Conservation (phyloP, 108 stramenopile genomes). For the Nitzschia sp. region DNA sequence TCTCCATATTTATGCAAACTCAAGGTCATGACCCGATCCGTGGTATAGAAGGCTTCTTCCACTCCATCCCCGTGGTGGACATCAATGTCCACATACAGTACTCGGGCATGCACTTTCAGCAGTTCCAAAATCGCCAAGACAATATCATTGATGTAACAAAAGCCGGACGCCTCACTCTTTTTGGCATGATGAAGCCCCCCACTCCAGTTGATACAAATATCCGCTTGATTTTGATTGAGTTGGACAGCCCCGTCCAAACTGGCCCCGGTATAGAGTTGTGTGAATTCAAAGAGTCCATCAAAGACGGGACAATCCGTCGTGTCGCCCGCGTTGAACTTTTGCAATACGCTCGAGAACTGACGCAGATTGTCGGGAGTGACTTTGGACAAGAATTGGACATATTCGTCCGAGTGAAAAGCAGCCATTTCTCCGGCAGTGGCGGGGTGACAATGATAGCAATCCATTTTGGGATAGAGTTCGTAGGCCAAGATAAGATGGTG, state of each 20-base stretch:
- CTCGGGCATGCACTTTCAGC: conserved; percentile 97
- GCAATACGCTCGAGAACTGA: conserved; percentile 71
- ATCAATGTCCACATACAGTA: conserved; percentile 99
- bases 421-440: conserved; percentile 91
- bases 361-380: conserved; percentile 91
- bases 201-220: conserved; percentile 98
- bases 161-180: conserved; percentile 95
- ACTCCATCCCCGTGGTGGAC: conserved; percentile 99
- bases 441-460: conserved; percentile 95
- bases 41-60: conserved; percentile 99
- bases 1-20: conserved; percentile 99
- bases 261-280: conserved; percentile 93
- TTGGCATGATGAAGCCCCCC: conserved; percentile 99
- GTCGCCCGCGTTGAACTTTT: conserved; percentile 94
- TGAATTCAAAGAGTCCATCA: conserved; percentile 98
- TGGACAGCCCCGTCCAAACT: conserved; percentile 96
- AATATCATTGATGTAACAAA: conserved; percentile 99
- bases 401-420: conserved; percentile 95
- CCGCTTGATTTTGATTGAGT: conserved; percentile 90
- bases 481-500: conserved; percentile 97
- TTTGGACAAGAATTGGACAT: conserved; percentile 90
- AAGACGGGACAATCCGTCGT: conserved; percentile 99
- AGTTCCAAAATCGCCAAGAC: conserved; percentile 99
- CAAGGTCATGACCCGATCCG: conserved; percentile 99
- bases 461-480: conserved; percentile 97